These are phyloP conservation scores for Globisporangium spiculum DNA, from an alignment of 352 stramenopile genomes.

Conservation along the genomic window DNA sequence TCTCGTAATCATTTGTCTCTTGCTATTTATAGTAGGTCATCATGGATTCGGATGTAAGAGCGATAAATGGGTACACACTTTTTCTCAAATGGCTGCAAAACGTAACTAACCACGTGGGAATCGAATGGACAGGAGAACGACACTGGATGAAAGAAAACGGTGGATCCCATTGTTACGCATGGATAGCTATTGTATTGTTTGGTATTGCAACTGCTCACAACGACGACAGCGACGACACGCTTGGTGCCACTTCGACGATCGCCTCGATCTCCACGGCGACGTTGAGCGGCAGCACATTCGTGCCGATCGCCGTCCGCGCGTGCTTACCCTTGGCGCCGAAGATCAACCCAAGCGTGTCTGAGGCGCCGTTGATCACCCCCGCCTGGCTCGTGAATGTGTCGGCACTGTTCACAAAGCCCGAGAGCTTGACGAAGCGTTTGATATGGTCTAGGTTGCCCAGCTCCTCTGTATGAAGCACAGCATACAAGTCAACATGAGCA, in stretches of 20 bases:
- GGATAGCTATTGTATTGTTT: too few species aligned
- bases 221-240: background rate
- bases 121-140: background rate
- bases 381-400: slow-evolving; percentile 85
- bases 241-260: slow-evolving; percentile 86
- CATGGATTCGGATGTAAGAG: background rate
- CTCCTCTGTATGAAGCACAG: slow-evolving; percentile 29
- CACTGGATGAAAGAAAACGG: too few species aligned
- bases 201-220: background rate
- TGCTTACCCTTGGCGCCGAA: slow-evolving; percentile 72
- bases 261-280: slow-evolving; percentile 94
- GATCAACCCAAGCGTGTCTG: slow-evolving; percentile 78
- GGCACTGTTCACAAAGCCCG: slow-evolving; percentile 93
- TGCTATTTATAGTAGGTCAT: too few species aligned
- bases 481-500: background rate
- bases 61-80: background rate
- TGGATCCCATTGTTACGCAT: too few species aligned
- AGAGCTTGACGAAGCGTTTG: slow-evolving; percentile 90
- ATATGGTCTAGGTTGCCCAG: slow-evolving; percentile 85
- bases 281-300: slow-evolving; percentile 92
- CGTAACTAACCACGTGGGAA: background rate
- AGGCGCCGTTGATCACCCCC: slow-evolving; percentile 91
- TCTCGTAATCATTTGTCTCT: background rate
- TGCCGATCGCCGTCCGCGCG: slow-evolving; percentile 91
- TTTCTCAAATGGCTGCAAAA: background rate